Evolutionary conservation across 495 filamentous ascomycete genomes (phyloP).

Genomic region (Evansstolkia leycettana): DNA sequence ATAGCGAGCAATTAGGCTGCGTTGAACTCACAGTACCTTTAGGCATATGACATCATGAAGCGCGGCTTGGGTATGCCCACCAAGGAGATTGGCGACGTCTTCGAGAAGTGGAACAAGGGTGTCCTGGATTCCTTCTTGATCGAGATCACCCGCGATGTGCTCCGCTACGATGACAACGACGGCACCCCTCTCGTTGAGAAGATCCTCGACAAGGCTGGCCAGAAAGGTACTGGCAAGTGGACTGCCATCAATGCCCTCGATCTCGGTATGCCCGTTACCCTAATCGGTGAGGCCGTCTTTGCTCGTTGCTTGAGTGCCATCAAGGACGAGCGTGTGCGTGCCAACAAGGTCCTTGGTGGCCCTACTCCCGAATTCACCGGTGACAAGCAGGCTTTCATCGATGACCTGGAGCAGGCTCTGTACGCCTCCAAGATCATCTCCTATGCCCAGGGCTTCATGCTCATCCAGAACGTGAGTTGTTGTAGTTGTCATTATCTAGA

Average conservation of each 20-base stretch:
- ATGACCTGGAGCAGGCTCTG: slow-evolving; percentile 94
- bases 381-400: slow-evolving; percentile 84
- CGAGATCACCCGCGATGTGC: slow-evolving; percentile 95
- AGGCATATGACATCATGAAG: slow-evolving; percentile 99
- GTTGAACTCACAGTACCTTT: background rate
- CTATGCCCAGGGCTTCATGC: slow-evolving; percentile 99
- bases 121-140: slow-evolving; percentile 99
- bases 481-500: background rate
- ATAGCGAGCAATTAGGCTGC: background rate
- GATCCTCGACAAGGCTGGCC: slow-evolving; percentile 95
- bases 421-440: slow-evolving; percentile 99
- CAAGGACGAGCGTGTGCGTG: slow-evolving; percentile 84
- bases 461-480: slow-evolving; percentile 85
- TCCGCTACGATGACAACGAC: slow-evolving; percentile 94
- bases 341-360: slow-evolving; percentile 65
- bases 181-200: slow-evolving; percentile 87
- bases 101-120: slow-evolving; percentile 95
- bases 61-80: slow-evolving; percentile 72
- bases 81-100: slow-evolving; percentile 92
- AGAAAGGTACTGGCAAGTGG: slow-evolving; percentile 99
- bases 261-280: slow-evolving; percentile 95
- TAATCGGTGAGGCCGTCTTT: slow-evolving; percentile 96
- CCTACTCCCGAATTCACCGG: slow-evolving; percentile 71
- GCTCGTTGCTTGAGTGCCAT: slow-evolving; percentile 86
- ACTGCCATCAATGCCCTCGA: slow-evolving; percentile 98